Base-by-base conservation (phyloP, 495 filamentous ascomycete genomes). In the Daldinia loculata region DNA sequence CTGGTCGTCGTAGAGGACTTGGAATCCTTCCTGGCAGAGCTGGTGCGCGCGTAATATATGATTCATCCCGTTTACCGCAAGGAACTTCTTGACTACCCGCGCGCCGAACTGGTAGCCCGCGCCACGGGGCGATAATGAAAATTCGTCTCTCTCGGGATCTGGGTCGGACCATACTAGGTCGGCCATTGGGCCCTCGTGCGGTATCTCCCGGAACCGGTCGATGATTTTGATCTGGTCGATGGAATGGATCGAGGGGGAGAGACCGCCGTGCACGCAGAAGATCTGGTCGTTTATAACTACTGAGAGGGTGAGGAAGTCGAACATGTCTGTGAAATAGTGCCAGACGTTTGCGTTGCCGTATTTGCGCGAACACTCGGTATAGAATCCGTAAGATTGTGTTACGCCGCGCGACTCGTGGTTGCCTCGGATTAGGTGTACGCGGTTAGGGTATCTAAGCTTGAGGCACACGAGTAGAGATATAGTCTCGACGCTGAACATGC, bases 241-340 rank as follows among this genome's bases (percentile, higher is more conserved):
- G 17, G 93, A 97, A 79, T 99, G 95, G 71, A 99, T 98, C 4
- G 92, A 96, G 0, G 95, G 95, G 6, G 93, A 97, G 30, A 98
- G 88, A 9, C 95, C 88, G 71, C 95, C 95, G 79, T 99, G 95
- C 6, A 99, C 95, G 78, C 95, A 99, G 80, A 99, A 98, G 71
- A 99, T 98, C 78, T 98, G 92, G 79, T 99, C 90, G 80, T 98
- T 95, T 76, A 99, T 98, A 66, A 99, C 95, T 39, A 98, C 96
- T 69, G 92, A 95, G 51, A 99, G 82, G 3, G 95, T 97, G 59
- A 99, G 86, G 77, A 95, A 99, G 82, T 99, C 95, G 80, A 99
- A 99, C 95, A 99, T 98, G 81, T 99, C 95, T 58, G 95, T 99
- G 75, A 99, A 99, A 79, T 98, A 95, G 77, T 98, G 96, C 95